These are phyloP conservation scores for Elaeis oleifera DNA, from an alignment of 202 grass and related monocot species.

Conservation along the genomic window DNA sequence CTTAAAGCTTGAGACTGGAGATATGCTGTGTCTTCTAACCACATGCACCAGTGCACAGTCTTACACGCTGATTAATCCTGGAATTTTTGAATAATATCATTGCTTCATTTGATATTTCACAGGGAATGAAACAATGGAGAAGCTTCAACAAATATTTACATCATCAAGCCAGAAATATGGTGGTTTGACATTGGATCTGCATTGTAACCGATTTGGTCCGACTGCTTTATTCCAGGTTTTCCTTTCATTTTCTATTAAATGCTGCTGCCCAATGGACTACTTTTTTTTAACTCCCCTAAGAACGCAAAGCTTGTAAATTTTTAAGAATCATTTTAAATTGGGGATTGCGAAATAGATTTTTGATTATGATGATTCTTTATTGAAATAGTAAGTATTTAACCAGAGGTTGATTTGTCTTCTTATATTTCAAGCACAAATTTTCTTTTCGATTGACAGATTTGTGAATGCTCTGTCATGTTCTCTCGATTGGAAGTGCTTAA, in stretches of 20 bases:
- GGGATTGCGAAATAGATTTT: background rate
- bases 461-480: constrained; percentile 71
- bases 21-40: no score
- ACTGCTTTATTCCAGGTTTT: constrained; percentile 94
- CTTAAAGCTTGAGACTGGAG: no score
- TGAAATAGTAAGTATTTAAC: no score
- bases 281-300: no score
- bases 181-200: constrained; percentile 87
- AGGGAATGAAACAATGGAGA: constrained; percentile 97
- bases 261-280: no score
- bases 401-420: no score
- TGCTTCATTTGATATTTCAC: constrained; percentile 15
- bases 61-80: no score
- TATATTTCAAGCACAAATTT: background rate
- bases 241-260: constrained; percentile 1
- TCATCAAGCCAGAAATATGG: constrained; percentile 86
- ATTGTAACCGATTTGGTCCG: constrained; percentile 90
- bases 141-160: constrained; percentile 81
- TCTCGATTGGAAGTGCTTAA: constrained; percentile 90
- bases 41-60: no score
- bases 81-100: no score
- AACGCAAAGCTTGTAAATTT: no score
- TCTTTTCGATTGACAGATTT: constrained; percentile 55
- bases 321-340: background rate
- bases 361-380: no score